A percentile compares a stretch with the other conserved stretches of the same genome.
Conservation (phyloP, 345 rosid genomes). For the Nasturtium officinale region DNA sequence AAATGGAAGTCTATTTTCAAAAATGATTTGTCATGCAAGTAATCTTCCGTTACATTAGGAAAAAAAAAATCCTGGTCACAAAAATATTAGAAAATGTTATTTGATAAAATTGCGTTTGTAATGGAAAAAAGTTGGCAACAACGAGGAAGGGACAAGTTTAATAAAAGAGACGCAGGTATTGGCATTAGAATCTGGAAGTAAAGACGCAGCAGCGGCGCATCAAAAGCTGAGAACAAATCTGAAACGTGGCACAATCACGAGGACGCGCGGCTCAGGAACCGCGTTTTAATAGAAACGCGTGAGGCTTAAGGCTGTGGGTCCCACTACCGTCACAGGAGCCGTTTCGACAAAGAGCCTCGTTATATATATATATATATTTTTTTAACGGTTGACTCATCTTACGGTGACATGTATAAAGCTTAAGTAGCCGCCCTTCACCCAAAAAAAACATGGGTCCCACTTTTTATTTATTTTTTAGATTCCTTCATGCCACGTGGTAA, state of each 20-base stretch:
- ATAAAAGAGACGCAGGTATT: slow-evolving; percentile 24
- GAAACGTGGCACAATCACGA: slow-evolving; percentile 39
- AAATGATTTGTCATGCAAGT: no score
- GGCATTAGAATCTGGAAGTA: slow-evolving; percentile 30
- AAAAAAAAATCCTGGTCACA: no score
- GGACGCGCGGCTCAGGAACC: slow-evolving; percentile 45
- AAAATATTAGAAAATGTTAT: no score
- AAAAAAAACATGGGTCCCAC: slow-evolving; percentile 7
- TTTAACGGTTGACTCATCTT: not conserved
- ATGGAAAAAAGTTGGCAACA: not conserved
- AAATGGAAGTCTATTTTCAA: not conserved
- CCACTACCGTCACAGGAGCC: slow-evolving; percentile 22
- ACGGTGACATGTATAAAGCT: slow-evolving; percentile 11
- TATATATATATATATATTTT: not conserved
- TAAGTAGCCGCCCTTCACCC: slow-evolving; percentile 22
- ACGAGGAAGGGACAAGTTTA: not conserved
- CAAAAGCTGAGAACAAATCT: not conserved
- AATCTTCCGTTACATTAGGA: no score
- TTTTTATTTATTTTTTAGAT: not conserved
- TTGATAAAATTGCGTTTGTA: not conserved
- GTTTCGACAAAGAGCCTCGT: slow-evolving; percentile 35
- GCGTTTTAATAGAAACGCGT: slow-evolving; percentile 36
- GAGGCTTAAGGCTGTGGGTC: slow-evolving; percentile 25
- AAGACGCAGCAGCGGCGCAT: slow-evolving; percentile 35
- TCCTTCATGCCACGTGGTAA: slow-evolving; percentile 12